phyloP scores from a whole-genome alignment of 176 grass and related monocot species.

The Lolium perenne region DNA sequence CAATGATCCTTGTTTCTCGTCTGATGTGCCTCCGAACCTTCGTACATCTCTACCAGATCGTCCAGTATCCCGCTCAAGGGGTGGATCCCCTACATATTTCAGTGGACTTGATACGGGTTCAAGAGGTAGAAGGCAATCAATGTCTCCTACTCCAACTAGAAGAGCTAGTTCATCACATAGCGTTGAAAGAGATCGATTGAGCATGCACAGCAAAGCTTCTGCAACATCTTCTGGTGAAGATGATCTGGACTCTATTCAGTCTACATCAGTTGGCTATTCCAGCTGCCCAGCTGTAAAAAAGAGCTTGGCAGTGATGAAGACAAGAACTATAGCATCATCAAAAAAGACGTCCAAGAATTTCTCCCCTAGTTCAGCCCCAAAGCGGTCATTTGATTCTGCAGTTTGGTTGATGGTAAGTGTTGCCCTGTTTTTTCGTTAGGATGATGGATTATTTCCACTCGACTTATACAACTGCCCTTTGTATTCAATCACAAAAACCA shows the following conservation, averaged over 20 bases:
- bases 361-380: constrained; percentile 66
- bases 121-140: constrained; percentile 76
- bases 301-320: constrained; percentile 63
- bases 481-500: constrained; percentile 13
- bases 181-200: constrained; percentile 66
- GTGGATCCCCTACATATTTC: constrained; percentile 68
- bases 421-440: constrained; percentile 40
- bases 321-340: constrained; percentile 68
- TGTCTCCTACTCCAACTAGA: constrained; percentile 88
- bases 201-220: constrained; percentile 73
- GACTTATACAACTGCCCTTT: constrained; percentile 3
- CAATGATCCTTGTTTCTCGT: constrained; percentile 73
- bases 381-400: constrained; percentile 88
- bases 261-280: constrained; percentile 56
- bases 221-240: constrained; percentile 79
- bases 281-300: constrained; percentile 60
- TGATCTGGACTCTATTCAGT: constrained; percentile 79
- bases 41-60: constrained; percentile 77
- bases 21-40: constrained; percentile 79
- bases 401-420: constrained; percentile 82
- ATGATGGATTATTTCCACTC: constrained; percentile 28
- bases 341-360: constrained; percentile 74
- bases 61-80: constrained; percentile 64
- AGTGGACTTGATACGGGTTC: constrained; percentile 56
- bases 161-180: constrained; percentile 77